A percentile compares a stretch with the other conserved stretches of the same genome.
These are phyloP conservation scores for Dryas drummondii DNA, from an alignment of 306 rosid species.

Conservation along the genomic window DNA sequence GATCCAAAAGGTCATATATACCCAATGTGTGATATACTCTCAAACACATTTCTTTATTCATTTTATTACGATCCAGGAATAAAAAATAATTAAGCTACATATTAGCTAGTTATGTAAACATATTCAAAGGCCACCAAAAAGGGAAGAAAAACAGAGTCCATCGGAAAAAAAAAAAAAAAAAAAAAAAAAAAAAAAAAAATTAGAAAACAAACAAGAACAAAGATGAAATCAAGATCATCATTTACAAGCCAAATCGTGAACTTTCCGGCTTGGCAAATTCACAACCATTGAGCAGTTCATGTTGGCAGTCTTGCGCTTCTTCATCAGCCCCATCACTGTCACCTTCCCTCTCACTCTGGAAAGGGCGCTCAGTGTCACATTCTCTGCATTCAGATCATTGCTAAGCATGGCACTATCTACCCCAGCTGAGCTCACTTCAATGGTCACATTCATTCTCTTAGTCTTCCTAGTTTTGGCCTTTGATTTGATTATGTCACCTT, in stretches of 20 bases:
- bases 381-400: neutral
- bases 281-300: slow-evolving; percentile 31
- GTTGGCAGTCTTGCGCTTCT: slow-evolving; percentile 28
- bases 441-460: slow-evolving; percentile 22
- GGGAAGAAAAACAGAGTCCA: too few species aligned
- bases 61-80: neutral
- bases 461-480: slow-evolving; percentile 16
- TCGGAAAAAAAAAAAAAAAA: neutral
- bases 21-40: too few species aligned
- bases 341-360: slow-evolving; percentile 26
- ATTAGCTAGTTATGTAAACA: neutral
- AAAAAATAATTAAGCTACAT: neutral
- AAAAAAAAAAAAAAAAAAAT: neutral
- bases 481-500: neutral
- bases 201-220: neutral
- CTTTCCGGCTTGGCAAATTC: neutral
- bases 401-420: neutral
- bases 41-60: neutral
- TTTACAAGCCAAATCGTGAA: slow-evolving; percentile 17
- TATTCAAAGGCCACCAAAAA: neutral
- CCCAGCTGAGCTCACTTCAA: slow-evolving; percentile 4
- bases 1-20: too few species aligned
- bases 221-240: neutral
- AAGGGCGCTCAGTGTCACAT: slow-evolving; percentile 5
- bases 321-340: slow-evolving; percentile 21